A percentile compares a stretch with the other conserved stretches of the same genome.
Conservation (phyloP, 495 filamentous ascomycete genomes). For the Copromyces sp. region DNA sequence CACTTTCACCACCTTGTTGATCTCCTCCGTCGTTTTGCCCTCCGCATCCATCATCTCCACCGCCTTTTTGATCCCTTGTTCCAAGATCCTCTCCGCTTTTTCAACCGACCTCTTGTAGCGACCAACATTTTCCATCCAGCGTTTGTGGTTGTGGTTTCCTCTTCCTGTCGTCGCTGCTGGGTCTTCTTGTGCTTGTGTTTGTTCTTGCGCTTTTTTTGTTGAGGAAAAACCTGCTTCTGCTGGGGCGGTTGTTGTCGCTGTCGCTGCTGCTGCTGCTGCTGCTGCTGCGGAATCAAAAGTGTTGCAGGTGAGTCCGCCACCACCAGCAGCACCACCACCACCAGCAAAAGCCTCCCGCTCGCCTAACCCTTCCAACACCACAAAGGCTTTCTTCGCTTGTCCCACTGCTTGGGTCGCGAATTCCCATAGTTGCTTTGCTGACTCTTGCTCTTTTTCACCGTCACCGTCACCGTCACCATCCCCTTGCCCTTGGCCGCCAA, state of each 20-base stretch:
- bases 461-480: no score
- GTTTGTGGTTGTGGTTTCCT: background rate
- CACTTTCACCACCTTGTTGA: conserved; percentile 46
- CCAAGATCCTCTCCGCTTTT: background rate
- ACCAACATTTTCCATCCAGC: background rate
- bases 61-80: background rate
- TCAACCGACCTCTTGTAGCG: background rate
- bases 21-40: conserved; percentile 40
- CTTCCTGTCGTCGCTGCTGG: background rate
- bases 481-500: no score
- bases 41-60: conserved; percentile 43
- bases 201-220: background rate
- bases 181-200: background rate
- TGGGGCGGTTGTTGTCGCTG: no score
- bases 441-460: conserved; percentile 1
- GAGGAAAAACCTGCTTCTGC: background rate
- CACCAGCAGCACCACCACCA: background rate
- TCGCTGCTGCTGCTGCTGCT: background rate
- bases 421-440: conserved; percentile 39
- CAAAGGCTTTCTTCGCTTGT: conserved; percentile 56
- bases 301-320: background rate
- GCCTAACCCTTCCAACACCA: conserved; percentile 42
- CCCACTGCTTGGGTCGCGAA: conserved; percentile 49
- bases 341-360: conserved; percentile 32
- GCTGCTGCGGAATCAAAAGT: background rate